phyloP scores from a whole-genome alignment of 1,284 basidiomycete genomes.

The Cryptococcus sp. region DNA sequence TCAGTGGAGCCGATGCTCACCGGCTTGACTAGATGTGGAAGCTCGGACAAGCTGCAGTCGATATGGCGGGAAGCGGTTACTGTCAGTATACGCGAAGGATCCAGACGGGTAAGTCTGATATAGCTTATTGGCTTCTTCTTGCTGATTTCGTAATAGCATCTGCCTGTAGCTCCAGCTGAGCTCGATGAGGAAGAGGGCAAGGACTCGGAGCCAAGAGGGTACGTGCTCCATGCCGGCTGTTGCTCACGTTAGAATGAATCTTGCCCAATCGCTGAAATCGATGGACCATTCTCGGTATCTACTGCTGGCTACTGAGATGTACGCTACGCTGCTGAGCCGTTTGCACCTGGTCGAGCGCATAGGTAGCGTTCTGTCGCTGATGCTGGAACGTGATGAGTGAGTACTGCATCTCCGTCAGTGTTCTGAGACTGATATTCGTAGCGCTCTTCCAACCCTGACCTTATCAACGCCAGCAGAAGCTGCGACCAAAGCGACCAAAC shows the following conservation, averaged over 20 bases:
- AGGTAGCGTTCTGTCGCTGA: constrained; percentile 58
- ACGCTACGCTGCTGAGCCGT: constrained; percentile 61
- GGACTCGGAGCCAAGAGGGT: constrained; percentile 45
- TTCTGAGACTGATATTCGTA: neutral
- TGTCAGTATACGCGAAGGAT: constrained; percentile 59
- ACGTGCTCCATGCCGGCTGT: constrained; percentile 15
- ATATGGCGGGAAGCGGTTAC: constrained; percentile 76
- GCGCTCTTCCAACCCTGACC: neutral
- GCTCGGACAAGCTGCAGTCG: constrained; percentile 62
- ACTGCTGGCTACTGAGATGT: constrained; percentile 60
- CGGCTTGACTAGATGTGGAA: constrained; percentile 70
- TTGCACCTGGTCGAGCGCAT: constrained; percentile 70
- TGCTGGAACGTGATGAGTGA: constrained; percentile 50
- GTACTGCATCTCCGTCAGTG: neutral
- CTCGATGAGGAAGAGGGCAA: constrained; percentile 50
- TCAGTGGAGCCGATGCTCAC: constrained; percentile 60
- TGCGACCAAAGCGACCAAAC: neutral
- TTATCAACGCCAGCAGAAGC: neutral
- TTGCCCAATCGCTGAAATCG: constrained; percentile 60
- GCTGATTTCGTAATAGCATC: constrained; percentile 28
- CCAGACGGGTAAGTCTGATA: constrained; percentile 47
- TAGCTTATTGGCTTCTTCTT: neutral
- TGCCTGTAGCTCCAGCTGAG: constrained; percentile 43
- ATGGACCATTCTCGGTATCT: constrained; percentile 70
- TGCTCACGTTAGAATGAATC: constrained; percentile 44